phyloP scores from a whole-genome alignment of 1,284 basidiomycete genomes.

The Anthracocystis walkeri region DNA sequence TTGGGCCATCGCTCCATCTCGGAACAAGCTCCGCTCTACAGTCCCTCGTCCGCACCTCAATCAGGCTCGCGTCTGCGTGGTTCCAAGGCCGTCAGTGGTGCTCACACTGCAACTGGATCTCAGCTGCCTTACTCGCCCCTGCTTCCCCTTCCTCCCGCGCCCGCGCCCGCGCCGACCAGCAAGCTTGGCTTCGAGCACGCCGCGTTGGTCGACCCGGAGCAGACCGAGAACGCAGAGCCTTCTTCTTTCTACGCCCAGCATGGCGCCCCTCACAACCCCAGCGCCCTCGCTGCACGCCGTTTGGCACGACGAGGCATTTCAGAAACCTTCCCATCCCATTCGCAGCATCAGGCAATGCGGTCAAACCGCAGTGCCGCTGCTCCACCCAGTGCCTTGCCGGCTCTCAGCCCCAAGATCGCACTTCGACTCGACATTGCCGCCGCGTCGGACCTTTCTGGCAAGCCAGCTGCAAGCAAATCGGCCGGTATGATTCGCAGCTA shows the following conservation, averaged over 20 bases:
- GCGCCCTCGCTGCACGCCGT: slow-evolving; percentile 32
- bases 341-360: slow-evolving; percentile 8
- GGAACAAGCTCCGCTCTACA: slow-evolving; percentile 40
- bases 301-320: slow-evolving; percentile 37
- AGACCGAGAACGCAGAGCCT: slow-evolving; percentile 26
- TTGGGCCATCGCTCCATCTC: slow-evolving; percentile 48
- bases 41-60: slow-evolving; percentile 21
- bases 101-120: slow-evolving; percentile 20
- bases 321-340: slow-evolving; percentile 23
- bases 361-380: slow-evolving; percentile 7
- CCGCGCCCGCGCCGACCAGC: slow-evolving; percentile 12
- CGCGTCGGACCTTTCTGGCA: slow-evolving; percentile 16
- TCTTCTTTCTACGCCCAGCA: neutral
- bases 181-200: slow-evolving; percentile 6
- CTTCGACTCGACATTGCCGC: slow-evolving; percentile 43
- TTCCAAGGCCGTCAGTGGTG: slow-evolving; percentile 33
- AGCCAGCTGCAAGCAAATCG: slow-evolving; percentile 19
- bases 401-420: slow-evolving; percentile 18
- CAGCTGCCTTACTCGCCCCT: slow-evolving; percentile 41
- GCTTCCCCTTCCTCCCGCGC: slow-evolving; percentile 39
- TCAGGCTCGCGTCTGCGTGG: slow-evolving; percentile 37
- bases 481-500: slow-evolving; percentile 59
- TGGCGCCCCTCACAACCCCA: neutral
- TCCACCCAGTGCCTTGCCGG: slow-evolving; percentile 1
- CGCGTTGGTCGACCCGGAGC: slow-evolving; percentile 11